A percentile compares a stretch with the other conserved stretches of the same genome.
Evolutionary conservation across 768 basidiomycete species (phyloP).

Genomic region (Mycena venus): DNA sequence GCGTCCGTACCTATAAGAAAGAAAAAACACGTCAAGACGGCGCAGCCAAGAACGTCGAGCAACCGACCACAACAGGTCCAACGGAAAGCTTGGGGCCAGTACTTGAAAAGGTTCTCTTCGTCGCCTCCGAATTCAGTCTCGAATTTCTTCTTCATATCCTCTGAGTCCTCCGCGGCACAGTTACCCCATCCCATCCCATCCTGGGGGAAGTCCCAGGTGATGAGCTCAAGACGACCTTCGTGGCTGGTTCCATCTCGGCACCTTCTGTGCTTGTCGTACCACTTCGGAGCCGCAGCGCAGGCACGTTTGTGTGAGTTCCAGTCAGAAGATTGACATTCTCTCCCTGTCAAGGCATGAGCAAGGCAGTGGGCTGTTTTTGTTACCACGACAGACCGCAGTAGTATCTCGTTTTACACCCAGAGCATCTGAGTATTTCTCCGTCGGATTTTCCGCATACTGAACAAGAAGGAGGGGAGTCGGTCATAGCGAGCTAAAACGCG

Average conservation of each 20-base stretch:
- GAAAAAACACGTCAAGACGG: not conserved
- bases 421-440: conserved; percentile 10
- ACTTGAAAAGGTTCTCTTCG: conserved; percentile 42
- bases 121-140: conserved; percentile 44
- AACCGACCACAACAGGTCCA: conserved; percentile 53
- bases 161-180: conserved; percentile 41
- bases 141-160: conserved; percentile 45
- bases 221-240: conserved; percentile 52
- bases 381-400: conserved; percentile 14
- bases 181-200: conserved; percentile 49
- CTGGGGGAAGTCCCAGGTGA: conserved; percentile 47
- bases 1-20: conserved; percentile 39
- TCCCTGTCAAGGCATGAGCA: conserved; percentile 8
- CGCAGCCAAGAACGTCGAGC: not conserved
- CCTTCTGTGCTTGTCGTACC: conserved; percentile 51
- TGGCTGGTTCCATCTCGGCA: conserved; percentile 47
- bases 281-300: conserved; percentile 39
- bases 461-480: not conserved
- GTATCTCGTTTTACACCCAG: conserved; percentile 12
- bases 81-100: conserved; percentile 49
- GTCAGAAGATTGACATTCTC: conserved; percentile 44
- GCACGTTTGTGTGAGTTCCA: conserved; percentile 47
- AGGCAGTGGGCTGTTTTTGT: not conserved
- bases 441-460: conserved; percentile 1
- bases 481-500: not conserved